A percentile compares a stretch with the other conserved stretches of the same genome.
Conservation (phyloP, 1,284 basidiomycete species). For the Coniophora puteana region DNA sequence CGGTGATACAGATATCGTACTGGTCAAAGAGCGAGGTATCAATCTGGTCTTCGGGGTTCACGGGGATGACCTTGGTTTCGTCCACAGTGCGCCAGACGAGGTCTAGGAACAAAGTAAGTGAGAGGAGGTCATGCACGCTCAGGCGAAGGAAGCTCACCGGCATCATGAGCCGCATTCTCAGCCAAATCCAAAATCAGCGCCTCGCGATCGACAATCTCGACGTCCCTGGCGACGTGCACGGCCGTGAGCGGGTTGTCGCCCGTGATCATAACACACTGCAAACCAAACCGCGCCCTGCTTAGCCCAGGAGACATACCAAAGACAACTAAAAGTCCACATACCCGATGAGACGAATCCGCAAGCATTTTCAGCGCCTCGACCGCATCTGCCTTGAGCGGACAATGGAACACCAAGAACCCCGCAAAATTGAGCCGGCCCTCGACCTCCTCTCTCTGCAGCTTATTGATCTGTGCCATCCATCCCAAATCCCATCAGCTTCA, state of each 20-base stretch:
- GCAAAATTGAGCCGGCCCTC: conserved; percentile 79
- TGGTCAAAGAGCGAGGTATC: conserved; percentile 74
- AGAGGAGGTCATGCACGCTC: neutral
- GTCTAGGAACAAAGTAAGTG: conserved; percentile 38
- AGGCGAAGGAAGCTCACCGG: conserved; percentile 42
- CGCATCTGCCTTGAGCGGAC: conserved; percentile 92
- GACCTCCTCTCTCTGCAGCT: conserved; percentile 72
- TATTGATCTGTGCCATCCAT: conserved; percentile 65
- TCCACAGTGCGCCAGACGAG: conserved; percentile 94
- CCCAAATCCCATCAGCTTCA: neutral
- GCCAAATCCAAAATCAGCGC: conserved; percentile 87
- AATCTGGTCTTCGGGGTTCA: conserved; percentile 73
- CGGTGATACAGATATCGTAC: conserved; percentile 94
- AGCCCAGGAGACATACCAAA: conserved; percentile 7
- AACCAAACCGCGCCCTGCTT: too few relatives aligned
- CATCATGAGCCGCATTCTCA: conserved; percentile 71
- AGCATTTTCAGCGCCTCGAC: conserved; percentile 88
- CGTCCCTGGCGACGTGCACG: conserved; percentile 89
- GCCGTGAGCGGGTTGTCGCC: conserved; percentile 96
- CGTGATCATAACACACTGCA: conserved; percentile 94
- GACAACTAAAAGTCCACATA: conserved; percentile 37
- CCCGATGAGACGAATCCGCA: conserved; percentile 89
- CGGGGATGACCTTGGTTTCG: conserved; percentile 81
- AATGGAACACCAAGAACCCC: conserved; percentile 96
- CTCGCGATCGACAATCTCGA: conserved; percentile 94